A percentile compares a stretch with the other conserved stretches of the same genome.
phyloP scores from a whole-genome alignment of 352 stramenopile genomes.

The Elongisporangium anandrum region DNA sequence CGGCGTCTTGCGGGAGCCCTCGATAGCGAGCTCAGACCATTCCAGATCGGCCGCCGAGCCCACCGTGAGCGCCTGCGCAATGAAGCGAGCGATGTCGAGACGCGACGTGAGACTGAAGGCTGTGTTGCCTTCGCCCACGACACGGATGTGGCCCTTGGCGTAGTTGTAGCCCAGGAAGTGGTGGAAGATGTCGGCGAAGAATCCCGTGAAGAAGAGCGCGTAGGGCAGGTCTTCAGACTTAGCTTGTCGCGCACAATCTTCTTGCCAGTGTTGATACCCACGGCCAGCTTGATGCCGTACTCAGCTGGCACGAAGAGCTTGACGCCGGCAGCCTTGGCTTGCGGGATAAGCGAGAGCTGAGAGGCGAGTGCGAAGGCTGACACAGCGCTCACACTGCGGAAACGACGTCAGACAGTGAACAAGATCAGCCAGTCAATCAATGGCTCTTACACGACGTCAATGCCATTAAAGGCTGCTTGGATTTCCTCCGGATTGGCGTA shows the following conservation, averaged over 20 bases:
- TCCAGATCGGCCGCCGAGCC: constrained; percentile 8
- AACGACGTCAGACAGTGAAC: too few relatives aligned
- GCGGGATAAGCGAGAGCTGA: constrained; percentile 3
- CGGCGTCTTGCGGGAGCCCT: constrained; percentile 14
- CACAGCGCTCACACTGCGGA: constrained; percentile 2
- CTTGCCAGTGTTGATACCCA: constrained; percentile 12
- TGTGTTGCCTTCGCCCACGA: constrained; percentile 14
- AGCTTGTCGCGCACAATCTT: constrained; percentile 16
- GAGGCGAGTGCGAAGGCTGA: constrained; percentile 9
- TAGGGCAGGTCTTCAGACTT: constrained; percentile 8
- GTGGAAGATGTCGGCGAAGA: constrained; percentile 12
- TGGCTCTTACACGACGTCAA: background rate
- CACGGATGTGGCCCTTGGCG: constrained; percentile 11
- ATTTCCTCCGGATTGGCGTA: constrained; percentile 16
- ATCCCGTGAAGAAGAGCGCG: constrained; percentile 15
- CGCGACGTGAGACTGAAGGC: constrained; percentile 9
- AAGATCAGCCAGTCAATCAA: too few relatives aligned
- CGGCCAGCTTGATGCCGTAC: constrained; percentile 11
- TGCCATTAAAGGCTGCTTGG: constrained; percentile 13
- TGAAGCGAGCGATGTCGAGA: constrained; percentile 3
- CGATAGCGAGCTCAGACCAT: constrained; percentile 13
- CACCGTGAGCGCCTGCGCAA: constrained; percentile 14
- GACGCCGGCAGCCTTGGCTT: constrained; percentile 17
- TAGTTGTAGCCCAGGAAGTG: constrained; percentile 12
- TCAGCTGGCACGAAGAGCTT: constrained; percentile 16